Base-by-base conservation (phyloP, 495 filamentous ascomycete species). In the Hypoxylon perforatum region DNA sequence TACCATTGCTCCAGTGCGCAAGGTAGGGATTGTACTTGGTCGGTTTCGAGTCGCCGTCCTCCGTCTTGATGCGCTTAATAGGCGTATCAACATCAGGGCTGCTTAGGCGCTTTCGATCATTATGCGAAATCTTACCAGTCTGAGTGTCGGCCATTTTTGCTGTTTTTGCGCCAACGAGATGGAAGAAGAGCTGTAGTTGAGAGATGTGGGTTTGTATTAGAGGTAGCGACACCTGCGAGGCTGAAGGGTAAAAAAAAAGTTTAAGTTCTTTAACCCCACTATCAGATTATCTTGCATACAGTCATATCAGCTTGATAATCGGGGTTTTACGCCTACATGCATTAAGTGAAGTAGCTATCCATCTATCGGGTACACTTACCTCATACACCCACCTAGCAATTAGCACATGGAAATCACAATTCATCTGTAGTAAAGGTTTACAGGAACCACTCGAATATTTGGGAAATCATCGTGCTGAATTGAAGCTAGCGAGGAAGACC, bases 1-100 rank as follows among this genome's bases (percentile, higher is more conserved):
- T 83, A 17, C 77, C 70, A 42, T 91, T 82, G 75, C 93, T 90
- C 86, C 91, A 91, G 73, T 99, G 96, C 49, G 93, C 92, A 49
- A 98, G 87, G 76, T 99, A 98, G 2, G 91, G 91, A 71, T 97
- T 98, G 66, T 73, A 71, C 48, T 81, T 77, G 18, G 52, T 63
- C 28, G 66, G 75, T 42, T 79, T 80, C 61, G 81, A 53, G 9
- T 65, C 65, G 50, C 56, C 61, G 53, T 73, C 73, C 44, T 75
- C 73, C 33, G 63, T 73, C 67, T 76, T 76, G 57, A 76, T 41
- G 57, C 72, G 70, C 67, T 75, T 75, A 18, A 45, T 25, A 28
- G 70, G 57, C 28, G 47, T 39, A 35, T 65, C 59, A 25, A 42
- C 28, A 28, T 55, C 42, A 12, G 72, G 67, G 41, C 67, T 70